A percentile compares a stretch with the other conserved stretches of the same genome.
Conservation (phyloP, 2,329 filamentous ascomycete species). For the Penicillium olsonii region DNA sequence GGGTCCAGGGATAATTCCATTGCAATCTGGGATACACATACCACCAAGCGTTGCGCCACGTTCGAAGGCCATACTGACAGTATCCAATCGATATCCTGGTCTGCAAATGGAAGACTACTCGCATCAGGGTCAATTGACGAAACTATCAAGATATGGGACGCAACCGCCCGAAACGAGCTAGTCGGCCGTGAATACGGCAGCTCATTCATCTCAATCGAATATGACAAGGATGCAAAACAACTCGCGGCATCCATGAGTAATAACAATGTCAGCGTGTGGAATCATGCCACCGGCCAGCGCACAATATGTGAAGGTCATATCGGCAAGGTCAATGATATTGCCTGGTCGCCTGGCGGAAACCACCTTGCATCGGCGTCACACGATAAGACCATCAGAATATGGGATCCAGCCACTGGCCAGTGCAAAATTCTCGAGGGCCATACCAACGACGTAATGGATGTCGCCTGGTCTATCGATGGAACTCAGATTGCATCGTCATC, state of each 20-base stretch:
- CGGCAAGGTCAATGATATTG: not conserved
- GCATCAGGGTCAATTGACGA: not conserved
- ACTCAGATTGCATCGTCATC: not conserved
- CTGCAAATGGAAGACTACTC: constrained; percentile 7
- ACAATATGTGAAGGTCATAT: not conserved
- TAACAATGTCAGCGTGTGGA: not conserved
- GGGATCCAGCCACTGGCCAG: constrained; percentile 1
- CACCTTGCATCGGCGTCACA: not conserved
- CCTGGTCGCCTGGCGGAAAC: constrained; percentile 1
- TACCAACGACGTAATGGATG: not conserved
- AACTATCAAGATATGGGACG: constrained; percentile 1
- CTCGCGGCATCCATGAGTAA: not conserved
- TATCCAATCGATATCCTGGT: constrained; percentile 1
- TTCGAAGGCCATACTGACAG: not conserved
- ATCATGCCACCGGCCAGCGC: not conserved
- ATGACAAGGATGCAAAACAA: not conserved
- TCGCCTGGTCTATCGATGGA: not conserved
- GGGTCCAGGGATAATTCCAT: not conserved
- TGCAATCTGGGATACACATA: constrained; percentile 1
- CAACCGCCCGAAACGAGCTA: not conserved
- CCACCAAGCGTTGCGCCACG: not conserved
- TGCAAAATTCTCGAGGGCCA: not conserved
- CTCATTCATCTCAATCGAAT: not conserved
- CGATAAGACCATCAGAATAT: not conserved
- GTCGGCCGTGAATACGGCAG: not conserved